These are phyloP conservation scores for Rubia peregrina DNA, from an alignment of 305 asterid genomes.

Conservation along the genomic window DNA sequence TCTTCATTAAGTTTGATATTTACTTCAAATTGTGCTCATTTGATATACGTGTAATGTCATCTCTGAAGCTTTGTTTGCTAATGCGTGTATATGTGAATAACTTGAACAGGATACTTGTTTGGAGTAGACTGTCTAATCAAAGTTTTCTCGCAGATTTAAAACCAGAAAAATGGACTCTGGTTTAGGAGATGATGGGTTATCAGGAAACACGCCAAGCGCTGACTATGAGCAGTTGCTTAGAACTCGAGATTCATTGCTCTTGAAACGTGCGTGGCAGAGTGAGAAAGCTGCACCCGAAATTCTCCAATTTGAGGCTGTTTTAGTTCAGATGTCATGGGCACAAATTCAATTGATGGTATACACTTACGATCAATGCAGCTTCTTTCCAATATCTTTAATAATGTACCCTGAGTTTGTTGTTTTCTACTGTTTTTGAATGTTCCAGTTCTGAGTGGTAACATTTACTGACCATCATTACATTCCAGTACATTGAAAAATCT, in stretches of 20 bases:
- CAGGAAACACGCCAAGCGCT: slow-evolving; percentile 29
- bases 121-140: not conserved
- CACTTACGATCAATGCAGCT: not conserved
- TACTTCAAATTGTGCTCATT: no score
- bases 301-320: slow-evolving; percentile 51
- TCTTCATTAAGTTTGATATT: no score
- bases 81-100: no score
- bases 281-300: slow-evolving; percentile 98
- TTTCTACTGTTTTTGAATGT: not conserved
- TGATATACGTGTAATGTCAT: no score
- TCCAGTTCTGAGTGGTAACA: not conserved
- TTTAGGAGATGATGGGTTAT: slow-evolving; percentile 32
- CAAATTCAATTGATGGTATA: slow-evolving; percentile 66
- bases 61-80: no score
- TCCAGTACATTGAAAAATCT: not conserved
- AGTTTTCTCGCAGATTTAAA: not conserved
- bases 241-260: slow-evolving; percentile 64
- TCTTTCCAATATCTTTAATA: not conserved
- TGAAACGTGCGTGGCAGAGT: slow-evolving; percentile 83
- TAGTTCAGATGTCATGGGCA: slow-evolving; percentile 59
- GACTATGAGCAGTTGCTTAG: slow-evolving; percentile 61
- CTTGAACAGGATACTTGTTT: no score
- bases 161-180: slow-evolving; percentile 42
- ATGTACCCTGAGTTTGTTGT: not conserved
- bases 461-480: not conserved